Evolutionary conservation across 176 grass and related monocot species (phyloP).

Genomic region (Musa acuminata): DNA sequence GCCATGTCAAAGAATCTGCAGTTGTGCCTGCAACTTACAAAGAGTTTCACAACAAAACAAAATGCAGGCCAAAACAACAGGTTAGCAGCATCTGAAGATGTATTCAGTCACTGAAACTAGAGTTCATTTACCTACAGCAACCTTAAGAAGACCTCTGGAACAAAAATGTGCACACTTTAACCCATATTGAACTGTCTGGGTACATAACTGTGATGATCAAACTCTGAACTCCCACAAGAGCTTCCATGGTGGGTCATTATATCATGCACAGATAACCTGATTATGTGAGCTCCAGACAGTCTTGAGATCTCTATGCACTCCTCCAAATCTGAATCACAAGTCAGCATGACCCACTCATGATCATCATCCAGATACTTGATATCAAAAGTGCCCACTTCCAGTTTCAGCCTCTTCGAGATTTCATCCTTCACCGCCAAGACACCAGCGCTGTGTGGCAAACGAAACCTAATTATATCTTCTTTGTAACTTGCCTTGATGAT

Average conservation of each 20-base stretch:
- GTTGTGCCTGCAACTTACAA: too few relatives aligned
- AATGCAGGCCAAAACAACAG: too few relatives aligned
- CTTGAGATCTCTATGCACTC: constrained; percentile 21
- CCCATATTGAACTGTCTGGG: background rate
- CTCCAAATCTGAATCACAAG: constrained; percentile 21
- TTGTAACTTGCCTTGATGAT: constrained; percentile 19
- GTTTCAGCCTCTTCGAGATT: constrained; percentile 24
- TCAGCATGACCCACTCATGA: constrained; percentile 27
- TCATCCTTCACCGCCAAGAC: constrained; percentile 14
- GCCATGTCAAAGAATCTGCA: too few relatives aligned
- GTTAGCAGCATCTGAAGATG: too few relatives aligned
- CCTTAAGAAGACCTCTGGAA: background rate
- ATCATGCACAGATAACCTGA: constrained; percentile 22
- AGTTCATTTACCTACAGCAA: background rate
- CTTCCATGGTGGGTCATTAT: constrained; percentile 1
- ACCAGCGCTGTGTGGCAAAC: background rate
- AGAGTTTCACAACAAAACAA: too few relatives aligned
- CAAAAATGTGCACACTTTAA: background rate
- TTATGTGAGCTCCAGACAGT: constrained; percentile 18
- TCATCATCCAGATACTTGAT: constrained; percentile 26
- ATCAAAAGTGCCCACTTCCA: constrained; percentile 19
- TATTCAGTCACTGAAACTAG: too few relatives aligned
- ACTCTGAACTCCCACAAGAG: constrained; percentile 16
- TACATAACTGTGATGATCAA: constrained; percentile 4
- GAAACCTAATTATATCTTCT: constrained; percentile 21